phyloP scores from a whole-genome alignment of 495 filamentous ascomycete species.

The Hyaloscypha bicolor region DNA sequence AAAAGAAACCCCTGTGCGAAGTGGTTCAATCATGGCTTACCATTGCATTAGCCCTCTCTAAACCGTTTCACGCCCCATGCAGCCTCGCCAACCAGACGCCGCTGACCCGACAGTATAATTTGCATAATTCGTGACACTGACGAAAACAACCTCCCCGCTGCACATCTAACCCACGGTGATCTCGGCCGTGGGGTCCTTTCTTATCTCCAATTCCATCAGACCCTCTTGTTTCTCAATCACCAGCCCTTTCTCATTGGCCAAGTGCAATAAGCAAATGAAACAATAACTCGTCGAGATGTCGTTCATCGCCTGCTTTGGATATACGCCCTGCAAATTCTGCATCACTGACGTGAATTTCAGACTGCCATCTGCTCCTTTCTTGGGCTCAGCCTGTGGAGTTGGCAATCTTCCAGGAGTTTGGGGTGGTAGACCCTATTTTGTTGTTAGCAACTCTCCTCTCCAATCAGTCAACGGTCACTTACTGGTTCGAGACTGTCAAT shows the following conservation, averaged over 20 bases:
- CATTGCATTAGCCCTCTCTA: slow-evolving; percentile 13
- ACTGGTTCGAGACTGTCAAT: slow-evolving; percentile 52
- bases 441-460: neutral
- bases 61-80: slow-evolving; percentile 14
- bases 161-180: slow-evolving; percentile 41
- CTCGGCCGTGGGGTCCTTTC: slow-evolving; percentile 58
- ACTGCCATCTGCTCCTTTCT: slow-evolving; percentile 38
- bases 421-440: slow-evolving; percentile 29
- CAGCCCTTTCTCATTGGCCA: slow-evolving; percentile 97
- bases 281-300: slow-evolving; percentile 98
- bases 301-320: slow-evolving; percentile 77
- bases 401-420: slow-evolving; percentile 33
- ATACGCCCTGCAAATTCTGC: slow-evolving; percentile 83
- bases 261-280: slow-evolving; percentile 93
- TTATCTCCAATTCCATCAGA: slow-evolving; percentile 58
- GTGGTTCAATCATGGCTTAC: neutral
- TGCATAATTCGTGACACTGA: slow-evolving; percentile 1
- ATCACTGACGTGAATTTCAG: slow-evolving; percentile 90
- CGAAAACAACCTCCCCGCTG: neutral
- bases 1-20: neutral
- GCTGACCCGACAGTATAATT: neutral
- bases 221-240: slow-evolving; percentile 61
- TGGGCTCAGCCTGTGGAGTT: slow-evolving; percentile 34
- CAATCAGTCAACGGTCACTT: slow-evolving; percentile 28
- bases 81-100: slow-evolving; percentile 13